A percentile compares a stretch with the other conserved stretches of the same genome.
These are phyloP conservation scores for Botryotinia narcissicola DNA, from an alignment of 2,329 filamentous ascomycete species.

Conservation along the genomic window DNA sequence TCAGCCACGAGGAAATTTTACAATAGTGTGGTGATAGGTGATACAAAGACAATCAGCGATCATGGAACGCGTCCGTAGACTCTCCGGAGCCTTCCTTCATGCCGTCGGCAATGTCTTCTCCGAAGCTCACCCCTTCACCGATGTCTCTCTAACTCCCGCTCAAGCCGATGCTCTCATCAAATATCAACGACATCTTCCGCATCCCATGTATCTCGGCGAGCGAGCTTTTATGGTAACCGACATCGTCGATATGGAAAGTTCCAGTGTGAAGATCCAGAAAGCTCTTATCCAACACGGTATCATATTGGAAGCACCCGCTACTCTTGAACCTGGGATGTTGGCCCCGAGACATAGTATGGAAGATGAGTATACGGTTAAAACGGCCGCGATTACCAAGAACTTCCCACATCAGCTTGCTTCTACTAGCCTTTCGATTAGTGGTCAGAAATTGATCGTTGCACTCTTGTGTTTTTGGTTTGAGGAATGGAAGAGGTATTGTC, in stretches of 20 bases:
- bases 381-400: conserved; percentile 24
- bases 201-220: conserved; percentile 24
- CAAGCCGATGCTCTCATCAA: conserved; percentile 28
- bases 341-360: background rate
- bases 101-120: conserved; percentile 26
- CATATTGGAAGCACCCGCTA: conserved; percentile 20
- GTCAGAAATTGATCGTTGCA: conserved; percentile 33
- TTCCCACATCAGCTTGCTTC: conserved; percentile 31
- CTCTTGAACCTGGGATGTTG: conserved; percentile 16
- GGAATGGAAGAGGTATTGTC: conserved; percentile 31
- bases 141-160: conserved; percentile 25
- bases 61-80: conserved; percentile 16
- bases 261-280: conserved; percentile 25
- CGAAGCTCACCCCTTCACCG: conserved; percentile 26
- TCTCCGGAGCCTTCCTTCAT: conserved; percentile 27
- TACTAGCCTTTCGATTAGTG: conserved; percentile 27
- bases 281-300: conserved; percentile 24
- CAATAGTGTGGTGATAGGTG: background rate
- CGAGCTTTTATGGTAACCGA: conserved; percentile 25
- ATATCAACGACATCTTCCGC: conserved; percentile 25
- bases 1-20: background rate
- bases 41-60: background rate
- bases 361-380: conserved; percentile 25
- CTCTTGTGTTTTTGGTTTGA: conserved; percentile 38
- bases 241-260: conserved; percentile 15